Evolutionary conservation across 1,284 basidiomycete genomes (phyloP).

Genomic region (Pascua guehoae): DNA sequence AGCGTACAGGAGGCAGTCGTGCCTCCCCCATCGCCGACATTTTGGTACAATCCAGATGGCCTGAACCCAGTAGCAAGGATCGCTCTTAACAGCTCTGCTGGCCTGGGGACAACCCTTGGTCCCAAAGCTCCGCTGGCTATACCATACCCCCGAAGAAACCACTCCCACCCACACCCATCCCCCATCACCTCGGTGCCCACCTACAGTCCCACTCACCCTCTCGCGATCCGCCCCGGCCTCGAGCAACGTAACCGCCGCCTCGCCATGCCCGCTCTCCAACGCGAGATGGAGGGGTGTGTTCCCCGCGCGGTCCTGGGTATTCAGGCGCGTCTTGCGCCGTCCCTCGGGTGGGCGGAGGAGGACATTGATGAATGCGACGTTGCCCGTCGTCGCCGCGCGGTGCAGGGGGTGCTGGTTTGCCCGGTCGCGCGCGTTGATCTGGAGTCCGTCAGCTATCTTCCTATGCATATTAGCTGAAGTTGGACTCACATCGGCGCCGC

Average conservation of each 20-base stretch:
- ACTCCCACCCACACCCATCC: neutral
- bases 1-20: too few relatives aligned
- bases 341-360: slow-evolving; percentile 71
- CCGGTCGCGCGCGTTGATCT: slow-evolving; percentile 89
- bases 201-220: slow-evolving; percentile 58
- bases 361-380: slow-evolving; percentile 75
- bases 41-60: too few relatives aligned
- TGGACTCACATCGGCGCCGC: slow-evolving; percentile 73
- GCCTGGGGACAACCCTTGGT: too few relatives aligned
- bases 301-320: slow-evolving; percentile 78
- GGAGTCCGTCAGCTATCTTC: neutral
- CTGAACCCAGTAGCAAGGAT: too few relatives aligned
- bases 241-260: slow-evolving; percentile 80
- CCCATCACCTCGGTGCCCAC: neutral
- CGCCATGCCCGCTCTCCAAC: slow-evolving; percentile 88
- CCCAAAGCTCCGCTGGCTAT: too few relatives aligned
- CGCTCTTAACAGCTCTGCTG: too few relatives aligned
- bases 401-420: slow-evolving; percentile 87
- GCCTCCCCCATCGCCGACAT: too few relatives aligned
- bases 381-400: slow-evolving; percentile 90
- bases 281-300: slow-evolving; percentile 95
- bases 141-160: too few relatives aligned
- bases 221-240: slow-evolving; percentile 88
- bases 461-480: neutral
- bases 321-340: slow-evolving; percentile 73